Base-by-base conservation (phyloP, 202 grass and related monocot genomes). In the Zoysia matrella region DNA sequence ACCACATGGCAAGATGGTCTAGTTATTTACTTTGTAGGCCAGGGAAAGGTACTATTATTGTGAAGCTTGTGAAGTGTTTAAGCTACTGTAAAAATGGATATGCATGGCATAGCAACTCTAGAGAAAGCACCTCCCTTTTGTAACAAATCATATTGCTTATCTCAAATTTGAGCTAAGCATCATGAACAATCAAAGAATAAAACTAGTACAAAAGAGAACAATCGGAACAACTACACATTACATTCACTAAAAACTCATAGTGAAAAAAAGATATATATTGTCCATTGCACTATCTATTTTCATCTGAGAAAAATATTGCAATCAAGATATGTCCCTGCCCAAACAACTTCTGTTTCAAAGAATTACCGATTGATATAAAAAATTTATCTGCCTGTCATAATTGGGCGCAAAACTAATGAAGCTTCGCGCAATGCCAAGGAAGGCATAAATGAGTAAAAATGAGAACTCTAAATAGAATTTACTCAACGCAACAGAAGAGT, bases 1-100 rank as follows among this genome's bases (percentile, higher is more conserved):
- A 72, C 42, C 47, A 60, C 51, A 87, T 80, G 78, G 78, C 66
- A 36, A 36, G 30, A 36, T 36, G 30, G 30, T 36, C 30, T 36
- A 36, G 30, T 36, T 36, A 36, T 36, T 36, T 36, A 36, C 30
- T 36, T 36, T 36, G 30, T 36, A 36, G 30, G 30, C 30, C 30
- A 36, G 30, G 30, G 30, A 36, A 36, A 36, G 30, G 30, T 36
- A 36, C 30, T 36, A 36, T 36, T 36, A 36, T 36, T 36, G 30
- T 36, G 30, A 36, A 36, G 30, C 30, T 36, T 36, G 30, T 36
- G 30, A 36, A 36, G 30, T 36, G 30, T 36, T 36, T 36, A 36
- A 36, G 30, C 30, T 36, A 36, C 30, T 36, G 30, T 36, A 36
- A 36, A 36, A 36, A 36, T 36, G 30, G 55, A 36, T 36, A 36